Evolutionary conservation across 2,329 filamentous ascomycete genomes (phyloP), one percentile per base, ranked within the genome.

Genomic region (Tolypocladium pustulatum): DNA sequence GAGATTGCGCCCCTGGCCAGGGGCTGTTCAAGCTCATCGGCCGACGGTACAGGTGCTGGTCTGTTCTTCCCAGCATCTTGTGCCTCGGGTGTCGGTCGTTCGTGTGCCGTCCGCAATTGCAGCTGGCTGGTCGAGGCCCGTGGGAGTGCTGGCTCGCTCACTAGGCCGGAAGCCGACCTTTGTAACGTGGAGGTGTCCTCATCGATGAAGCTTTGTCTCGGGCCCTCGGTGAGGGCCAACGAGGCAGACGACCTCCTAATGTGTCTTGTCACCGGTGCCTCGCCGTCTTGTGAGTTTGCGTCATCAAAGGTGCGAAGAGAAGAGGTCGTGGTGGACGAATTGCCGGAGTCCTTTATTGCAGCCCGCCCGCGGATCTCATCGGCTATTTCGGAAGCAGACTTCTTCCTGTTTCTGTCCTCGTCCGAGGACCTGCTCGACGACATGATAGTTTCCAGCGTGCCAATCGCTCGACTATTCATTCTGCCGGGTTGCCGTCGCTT

Each of bases 381-480:
- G 0, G 79, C 78, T 32, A 86, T 72, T 59, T 83, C 81, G 1
- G 78, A 74, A 0, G 83, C 83, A 0, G 82, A 76, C 66, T 81
- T 84, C 69, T 83, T 85, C 63, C 78, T 82, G n/a, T 78, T 74
- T 63, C 78, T 80, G 49, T 85, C 83, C 62, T 86, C 84, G 30
- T 85, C 82, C 0, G 83, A 86, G 1, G 83, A 86, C 32, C 83
- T 78, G 61, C 83, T 86, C 0, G 82, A 84, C 30, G 82, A 86
- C 76, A 86, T 86, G 65, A 87, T 87, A 0, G 84, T 87, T 65
- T 87, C 83, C 4, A 87, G 70, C 0, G 83, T 86, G 3, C 83
- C 82, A 68, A 86, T 82, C 6, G 84, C 84, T 30, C 75, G 74
- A 60, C 80, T 83, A 57, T 76, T 77, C 49, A 78, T 72, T 43